Conservation (phyloP, 371 early-diverging fungal species). For the Apophysomyces elegans region DNA sequence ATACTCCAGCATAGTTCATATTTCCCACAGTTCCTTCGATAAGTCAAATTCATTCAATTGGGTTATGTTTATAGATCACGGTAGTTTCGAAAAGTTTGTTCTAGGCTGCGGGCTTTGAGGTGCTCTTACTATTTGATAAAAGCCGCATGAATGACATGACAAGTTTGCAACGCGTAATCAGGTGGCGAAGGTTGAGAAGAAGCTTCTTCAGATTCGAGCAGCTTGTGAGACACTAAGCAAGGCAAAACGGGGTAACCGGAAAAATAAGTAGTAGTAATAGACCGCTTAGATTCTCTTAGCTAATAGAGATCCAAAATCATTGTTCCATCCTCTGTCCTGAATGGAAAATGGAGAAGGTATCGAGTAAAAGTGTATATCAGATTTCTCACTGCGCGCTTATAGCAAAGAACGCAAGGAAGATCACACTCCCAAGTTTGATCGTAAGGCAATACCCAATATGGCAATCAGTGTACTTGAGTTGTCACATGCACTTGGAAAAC, state of each 20-base stretch:
- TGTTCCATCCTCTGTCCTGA: not conserved
- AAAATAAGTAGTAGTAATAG: not conserved
- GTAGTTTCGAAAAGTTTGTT: no score
- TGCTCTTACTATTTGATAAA: no score
- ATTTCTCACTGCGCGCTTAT: not conserved
- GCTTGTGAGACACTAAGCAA: slow-evolving; percentile 2
- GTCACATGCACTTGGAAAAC: slow-evolving; percentile 3
- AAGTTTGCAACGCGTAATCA: not conserved
- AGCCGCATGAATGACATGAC: no score
- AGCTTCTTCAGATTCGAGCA: slow-evolving; percentile 5
- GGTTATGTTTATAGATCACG: no score
- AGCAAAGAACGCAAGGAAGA: no score
- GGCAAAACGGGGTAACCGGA: not conserved
- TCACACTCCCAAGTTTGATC: no score
- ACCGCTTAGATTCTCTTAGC: not conserved
- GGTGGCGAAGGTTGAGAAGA: not conserved
- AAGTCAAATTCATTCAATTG: no score
- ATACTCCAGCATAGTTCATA: no score
- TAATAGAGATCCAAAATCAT: not conserved
- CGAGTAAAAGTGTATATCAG: not conserved
- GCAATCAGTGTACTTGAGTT: not conserved
- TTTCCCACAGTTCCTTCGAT: no score
- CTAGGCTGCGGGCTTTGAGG: no score
- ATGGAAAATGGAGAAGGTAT: not conserved
- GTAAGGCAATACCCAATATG: not conserved